A percentile compares a stretch with the other conserved stretches of the same genome.
Conservation (phyloP, 306 rosid genomes). For the Cicer cuneatum region DNA sequence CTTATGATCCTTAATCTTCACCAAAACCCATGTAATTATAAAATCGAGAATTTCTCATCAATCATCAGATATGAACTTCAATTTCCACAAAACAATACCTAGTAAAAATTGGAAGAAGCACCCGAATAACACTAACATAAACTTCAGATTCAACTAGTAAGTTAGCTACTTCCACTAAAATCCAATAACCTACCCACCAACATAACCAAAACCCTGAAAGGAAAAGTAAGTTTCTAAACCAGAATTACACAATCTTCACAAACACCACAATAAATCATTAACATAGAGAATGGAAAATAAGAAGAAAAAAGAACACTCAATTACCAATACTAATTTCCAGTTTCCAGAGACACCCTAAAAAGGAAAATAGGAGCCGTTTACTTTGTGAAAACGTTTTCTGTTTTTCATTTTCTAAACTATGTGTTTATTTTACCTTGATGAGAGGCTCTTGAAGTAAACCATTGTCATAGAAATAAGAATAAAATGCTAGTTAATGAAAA, state of each 20-base stretch:
- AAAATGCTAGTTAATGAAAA: too few species aligned
- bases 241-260: slow-evolving; percentile 13
- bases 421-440: too few species aligned
- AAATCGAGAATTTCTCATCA: slow-evolving; percentile 4
- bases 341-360: background rate
- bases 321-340: background rate
- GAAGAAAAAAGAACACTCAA: background rate
- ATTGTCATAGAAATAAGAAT: too few species aligned
- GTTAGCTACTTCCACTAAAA: background rate
- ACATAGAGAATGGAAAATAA: background rate
- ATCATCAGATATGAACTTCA: slow-evolving; percentile 1
- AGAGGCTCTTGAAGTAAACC: too few species aligned
- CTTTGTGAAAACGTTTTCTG: too few species aligned
- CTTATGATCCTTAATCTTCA: background rate
- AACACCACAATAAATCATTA: background rate
- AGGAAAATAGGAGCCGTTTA: background rate
- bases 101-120: slow-evolving; percentile 16
- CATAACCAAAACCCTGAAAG: slow-evolving; percentile 17
- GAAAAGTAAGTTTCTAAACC: background rate
- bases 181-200: slow-evolving; percentile 5
- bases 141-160: slow-evolving; percentile 6
- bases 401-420: too few species aligned
- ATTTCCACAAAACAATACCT: slow-evolving; percentile 6
- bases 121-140: background rate
- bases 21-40: background rate